Percentiles rank a stretch among this genome's conserved stretches.
phyloP scores from a whole-genome alignment of 176 grass and related monocot genomes.

The Guadua angustifolia region DNA sequence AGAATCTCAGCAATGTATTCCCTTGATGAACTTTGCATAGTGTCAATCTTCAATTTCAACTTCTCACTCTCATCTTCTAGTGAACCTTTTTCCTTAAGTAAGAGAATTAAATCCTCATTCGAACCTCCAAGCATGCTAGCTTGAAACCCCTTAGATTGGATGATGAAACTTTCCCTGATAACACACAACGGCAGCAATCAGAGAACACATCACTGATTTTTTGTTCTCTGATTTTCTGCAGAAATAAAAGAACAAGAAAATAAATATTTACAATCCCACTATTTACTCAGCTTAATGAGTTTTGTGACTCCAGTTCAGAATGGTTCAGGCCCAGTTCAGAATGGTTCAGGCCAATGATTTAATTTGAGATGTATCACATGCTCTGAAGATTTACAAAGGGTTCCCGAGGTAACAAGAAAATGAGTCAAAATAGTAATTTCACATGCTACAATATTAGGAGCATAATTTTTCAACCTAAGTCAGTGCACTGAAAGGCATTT shows the following conservation, averaged over 20 bases:
- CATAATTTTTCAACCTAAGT: not conserved
- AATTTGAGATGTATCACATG: constrained; percentile 24
- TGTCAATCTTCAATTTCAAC: constrained; percentile 61
- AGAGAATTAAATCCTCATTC: constrained; percentile 50
- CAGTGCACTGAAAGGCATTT: not conserved
- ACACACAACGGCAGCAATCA: constrained; percentile 33
- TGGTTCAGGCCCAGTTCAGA: not conserved
- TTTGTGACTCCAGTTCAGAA: not conserved
- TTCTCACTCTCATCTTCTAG: constrained; percentile 64
- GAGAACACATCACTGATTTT: constrained; percentile 16
- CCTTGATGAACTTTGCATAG: constrained; percentile 64
- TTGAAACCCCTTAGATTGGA: constrained; percentile 65
- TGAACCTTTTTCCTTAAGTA: constrained; percentile 62
- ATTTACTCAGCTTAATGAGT: constrained; percentile 12
- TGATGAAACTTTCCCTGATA: constrained; percentile 73
- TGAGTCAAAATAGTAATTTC: constrained; percentile 1
- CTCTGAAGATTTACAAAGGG: constrained; percentile 5
- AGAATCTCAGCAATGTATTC: constrained; percentile 86
- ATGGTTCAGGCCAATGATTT: not conserved
- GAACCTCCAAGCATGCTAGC: constrained; percentile 43
- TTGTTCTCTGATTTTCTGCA: not conserved
- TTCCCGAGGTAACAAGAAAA: not conserved
- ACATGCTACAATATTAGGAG: constrained; percentile 6
- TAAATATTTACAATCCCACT: constrained; percentile 13
- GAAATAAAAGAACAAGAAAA: not conserved